Base-by-base conservation (phyloP, 2,329 filamentous ascomycete genomes). In the Aspergillus glaucus region DNA sequence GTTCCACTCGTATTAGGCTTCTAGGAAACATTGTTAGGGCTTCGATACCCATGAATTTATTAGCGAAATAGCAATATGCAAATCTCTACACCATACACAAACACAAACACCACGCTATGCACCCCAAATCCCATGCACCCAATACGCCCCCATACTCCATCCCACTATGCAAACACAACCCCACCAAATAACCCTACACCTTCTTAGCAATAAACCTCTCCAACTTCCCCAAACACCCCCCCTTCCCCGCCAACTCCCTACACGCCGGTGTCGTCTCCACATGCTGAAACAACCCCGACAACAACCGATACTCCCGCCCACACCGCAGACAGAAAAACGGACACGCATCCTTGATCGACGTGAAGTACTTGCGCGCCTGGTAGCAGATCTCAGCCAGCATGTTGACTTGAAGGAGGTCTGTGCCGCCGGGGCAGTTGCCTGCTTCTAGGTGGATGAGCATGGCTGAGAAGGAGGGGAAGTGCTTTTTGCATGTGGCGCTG, bases 361-460 rank as follows among this genome's bases (percentile, higher is more conserved):
- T 21, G 21, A 22, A 28, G 34, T 46, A 41, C 22, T 46, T 41
- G 4, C 36, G 21, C 9, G 44, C 44, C 19, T 46, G 44, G 34
- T 46, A 46, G 36, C 44, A 46, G 7, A 26, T 24, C 1, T 28
- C 26, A 4, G 36, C 44, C 21, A 40, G 34, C 12, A 12, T 34
- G n/a, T 41, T 19, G n/a, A 46, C 19, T 10, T 46, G 9, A 3
- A 6, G 24, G 19, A 34, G 30, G 14, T 10, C 45, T 7, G 17
- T 47, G 42, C 48, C 47, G 15, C 44, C 47, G 12, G 40, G n/a
- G 45, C 58, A 63, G 39, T 10, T 55, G 4, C 58, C 57, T 5
- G 57, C 47, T 48, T 62, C 60, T 4, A 63, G 54, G 46, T 62
- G 60, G 19, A 60, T 53, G 9, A 62, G 45, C 55, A 63, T 58